Percentiles rank a stretch among this genome's conserved stretches.
phyloP scores from a whole-genome alignment of 2,329 filamentous ascomycete species.

The Fusarium abutilonis region DNA sequence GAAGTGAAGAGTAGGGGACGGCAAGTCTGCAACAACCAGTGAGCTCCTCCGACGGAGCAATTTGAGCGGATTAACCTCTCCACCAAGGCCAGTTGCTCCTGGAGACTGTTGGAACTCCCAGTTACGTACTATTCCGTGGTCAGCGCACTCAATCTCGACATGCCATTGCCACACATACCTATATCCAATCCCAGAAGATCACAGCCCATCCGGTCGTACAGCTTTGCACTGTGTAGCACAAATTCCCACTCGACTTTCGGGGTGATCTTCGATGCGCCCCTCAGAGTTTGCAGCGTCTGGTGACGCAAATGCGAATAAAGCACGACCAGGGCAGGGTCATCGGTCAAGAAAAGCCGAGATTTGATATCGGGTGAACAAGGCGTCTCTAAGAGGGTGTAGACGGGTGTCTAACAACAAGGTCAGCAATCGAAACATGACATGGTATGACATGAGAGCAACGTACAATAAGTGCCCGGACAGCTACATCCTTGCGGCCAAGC shows the following conservation, averaged over 20 bases:
- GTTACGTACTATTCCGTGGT: conserved; percentile 67
- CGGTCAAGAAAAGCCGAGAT: conserved; percentile 83
- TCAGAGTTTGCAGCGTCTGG: conserved; percentile 82
- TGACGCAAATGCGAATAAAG: conserved; percentile 87
- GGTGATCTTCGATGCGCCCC: conserved; percentile 83
- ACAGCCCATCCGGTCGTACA: conserved; percentile 93
- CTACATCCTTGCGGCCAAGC: conserved; percentile 81
- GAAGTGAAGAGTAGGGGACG: conserved; percentile 55
- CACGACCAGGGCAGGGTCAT: conserved; percentile 88
- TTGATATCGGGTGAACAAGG: conserved; percentile 75
- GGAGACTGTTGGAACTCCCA: conserved; percentile 79
- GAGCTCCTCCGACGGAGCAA: conserved; percentile 77
- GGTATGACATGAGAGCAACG: conserved; percentile 47
- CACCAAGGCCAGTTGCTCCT: conserved; percentile 51
- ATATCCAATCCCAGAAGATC: conserved; percentile 88
- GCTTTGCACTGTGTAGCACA: conserved; percentile 82
- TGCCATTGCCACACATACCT: conserved; percentile 58
- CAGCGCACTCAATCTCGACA: conserved; percentile 13
- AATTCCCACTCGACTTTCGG: conserved; percentile 88
- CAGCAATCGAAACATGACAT: background rate
- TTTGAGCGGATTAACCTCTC: conserved; percentile 71
- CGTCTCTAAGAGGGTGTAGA: conserved; percentile 77
- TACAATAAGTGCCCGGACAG: conserved; percentile 84
- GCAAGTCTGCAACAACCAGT: conserved; percentile 80
- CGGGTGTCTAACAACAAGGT: conserved; percentile 68